Evolutionary conservation across 257 asterid species (phyloP), one percentile per base, ranked within the genome.

Genomic region (Solanum clarkiae): DNA sequence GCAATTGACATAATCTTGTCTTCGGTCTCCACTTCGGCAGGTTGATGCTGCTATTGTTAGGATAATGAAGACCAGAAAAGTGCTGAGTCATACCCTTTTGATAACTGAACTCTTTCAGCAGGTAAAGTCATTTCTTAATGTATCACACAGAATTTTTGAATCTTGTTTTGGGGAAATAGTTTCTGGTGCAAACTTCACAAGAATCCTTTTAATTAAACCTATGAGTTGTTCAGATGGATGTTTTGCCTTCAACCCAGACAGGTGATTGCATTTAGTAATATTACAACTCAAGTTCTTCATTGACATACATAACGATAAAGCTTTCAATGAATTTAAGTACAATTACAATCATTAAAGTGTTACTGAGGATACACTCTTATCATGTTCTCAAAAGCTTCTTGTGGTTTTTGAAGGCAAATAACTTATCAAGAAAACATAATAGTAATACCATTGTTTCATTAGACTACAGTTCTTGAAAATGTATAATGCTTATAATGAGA

Each of bases 31-130:
- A 11, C 84, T 87, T 60, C 5, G 87, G 72, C 93, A 95, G 97
- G 93, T 96, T 79, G 99, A 96, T 92, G 99, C 99, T 84, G 98
- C 98, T 81, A 94, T 96, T 51, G 99, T 96, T 85, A 94, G 99
- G 88, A 94, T 94, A 85, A 96, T 96, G 99, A 93, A 96, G 94
- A 94, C 98, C 22, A 92, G 99, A 75, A 94, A 94, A 90, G 92
- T 96, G 84, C 91, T 96, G 77, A 93, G 98, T 84, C 99, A 96
- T 91, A 96, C 99, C 2, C 95, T 97, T 47, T 88, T 97, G 89
- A 97, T 97, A 84, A 94, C 99, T 5, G 99, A 97, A 90, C 98
- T 97, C 84, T 95, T 95, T 83, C 98, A 97, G 89, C 97, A 97
- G 98, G 99, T 95, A 88, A 82, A 17, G 47, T 51, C 62, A 14